A percentile compares a stretch with the other conserved stretches of the same genome.
phyloP scores from a whole-genome alignment of 306 rosid species.

The Rosa multiflora region DNA sequence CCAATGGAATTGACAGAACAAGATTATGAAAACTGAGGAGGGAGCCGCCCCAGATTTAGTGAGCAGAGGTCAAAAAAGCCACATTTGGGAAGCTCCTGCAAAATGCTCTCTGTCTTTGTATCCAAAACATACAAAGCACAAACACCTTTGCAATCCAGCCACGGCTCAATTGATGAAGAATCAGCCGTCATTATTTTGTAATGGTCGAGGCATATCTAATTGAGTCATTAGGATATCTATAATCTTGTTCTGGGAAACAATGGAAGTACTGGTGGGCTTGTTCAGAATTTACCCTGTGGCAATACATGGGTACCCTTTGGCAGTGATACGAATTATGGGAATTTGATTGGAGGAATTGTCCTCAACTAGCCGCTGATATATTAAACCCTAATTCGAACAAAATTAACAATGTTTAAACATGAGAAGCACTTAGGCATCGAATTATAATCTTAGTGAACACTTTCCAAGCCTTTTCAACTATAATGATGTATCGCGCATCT shows the following conservation, averaged over 20 bases:
- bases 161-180: conserved; percentile 69
- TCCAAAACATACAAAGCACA: too few relatives aligned
- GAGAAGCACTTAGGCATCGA: not conserved
- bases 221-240: not conserved
- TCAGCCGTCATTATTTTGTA: conserved; percentile 43
- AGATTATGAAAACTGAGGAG: too few relatives aligned
- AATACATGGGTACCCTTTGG: conserved; percentile 90
- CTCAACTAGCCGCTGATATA: conserved; percentile 77
- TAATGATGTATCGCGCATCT: conserved; percentile 80
- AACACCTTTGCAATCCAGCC: too few relatives aligned
- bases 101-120: too few relatives aligned
- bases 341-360: conserved; percentile 70
- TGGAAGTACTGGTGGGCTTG: not conserved
- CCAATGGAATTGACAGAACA: too few relatives aligned
- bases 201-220: not conserved
- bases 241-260: not conserved
- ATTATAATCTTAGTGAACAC: not conserved
- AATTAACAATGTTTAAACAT: not conserved
- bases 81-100: too few relatives aligned
- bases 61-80: too few relatives aligned
- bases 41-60: too few relatives aligned
- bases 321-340: conserved; percentile 88
- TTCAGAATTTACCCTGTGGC: conserved; percentile 62
- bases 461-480: conserved; percentile 69
- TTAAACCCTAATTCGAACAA: conserved; percentile 57